These are phyloP conservation scores for Magnusiomyces suaveolens DNA, from an alignment of 1,139 yeast species.

Conservation along the genomic window DNA sequence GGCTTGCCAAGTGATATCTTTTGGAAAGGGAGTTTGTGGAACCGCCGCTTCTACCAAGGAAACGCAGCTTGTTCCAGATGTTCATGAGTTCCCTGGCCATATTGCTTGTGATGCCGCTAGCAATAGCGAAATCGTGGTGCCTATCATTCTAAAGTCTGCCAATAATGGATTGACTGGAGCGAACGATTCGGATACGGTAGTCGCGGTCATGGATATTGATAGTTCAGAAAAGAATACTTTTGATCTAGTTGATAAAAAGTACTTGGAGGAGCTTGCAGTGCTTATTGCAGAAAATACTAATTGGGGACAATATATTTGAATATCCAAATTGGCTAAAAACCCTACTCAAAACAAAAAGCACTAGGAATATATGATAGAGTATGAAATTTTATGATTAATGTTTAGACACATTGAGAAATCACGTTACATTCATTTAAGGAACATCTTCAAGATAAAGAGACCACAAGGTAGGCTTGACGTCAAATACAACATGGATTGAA, in stretches of 20 bases:
- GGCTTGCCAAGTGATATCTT: constrained; percentile 73
- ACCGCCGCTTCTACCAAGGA: constrained; percentile 49
- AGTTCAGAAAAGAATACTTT: constrained; percentile 59
- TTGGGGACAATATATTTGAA: neutral
- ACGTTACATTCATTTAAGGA: neutral
- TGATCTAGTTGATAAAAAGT: constrained; percentile 48
- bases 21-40: constrained; percentile 91
- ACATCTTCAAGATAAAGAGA: neutral
- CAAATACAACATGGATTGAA: constrained; percentile 1
- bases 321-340: neutral
- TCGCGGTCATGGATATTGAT: constrained; percentile 84
- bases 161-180: neutral
- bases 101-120: constrained; percentile 97
- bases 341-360: neutral
- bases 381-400: no score
- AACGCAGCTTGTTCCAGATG: constrained; percentile 73
- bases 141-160: constrained; percentile 37
- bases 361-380: no score
- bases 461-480: neutral
- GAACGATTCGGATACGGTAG: constrained; percentile 25
- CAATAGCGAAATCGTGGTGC: constrained; percentile 86
- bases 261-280: constrained; percentile 51
- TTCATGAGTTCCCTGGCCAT: constrained; percentile 75
- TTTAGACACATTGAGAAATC: no score
- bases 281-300: constrained; percentile 28